Evolutionary conservation across 768 basidiomycete species (phyloP).

Genomic region (Infundibulicybe gibba): DNA sequence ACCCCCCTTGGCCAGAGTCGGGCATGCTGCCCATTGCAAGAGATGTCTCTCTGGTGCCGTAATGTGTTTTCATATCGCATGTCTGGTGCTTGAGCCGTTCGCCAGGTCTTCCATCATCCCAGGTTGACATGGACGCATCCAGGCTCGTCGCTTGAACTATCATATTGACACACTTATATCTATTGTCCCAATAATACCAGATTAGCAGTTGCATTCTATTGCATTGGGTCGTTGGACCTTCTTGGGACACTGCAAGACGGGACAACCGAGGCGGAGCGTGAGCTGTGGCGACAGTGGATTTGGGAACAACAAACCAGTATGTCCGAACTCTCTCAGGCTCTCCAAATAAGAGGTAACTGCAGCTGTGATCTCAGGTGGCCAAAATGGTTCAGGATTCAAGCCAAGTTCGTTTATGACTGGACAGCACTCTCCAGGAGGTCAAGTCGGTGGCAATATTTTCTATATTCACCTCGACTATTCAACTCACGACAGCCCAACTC

Average conservation of each 20-base stretch:
- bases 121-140: conserved; percentile 68
- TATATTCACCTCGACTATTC: background rate
- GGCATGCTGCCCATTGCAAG: conserved; percentile 2
- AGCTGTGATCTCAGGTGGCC: conserved; percentile 37
- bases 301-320: conserved; percentile 79
- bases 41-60: conserved; percentile 4
- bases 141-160: conserved; percentile 37
- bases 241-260: conserved; percentile 49
- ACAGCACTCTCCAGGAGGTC: background rate
- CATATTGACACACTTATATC: conserved; percentile 6
- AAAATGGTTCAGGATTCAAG: conserved; percentile 65
- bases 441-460: conserved; percentile 2
- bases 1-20: conserved; percentile 6
- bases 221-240: conserved; percentile 80
- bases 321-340: background rate
- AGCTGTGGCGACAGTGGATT: conserved; percentile 77
- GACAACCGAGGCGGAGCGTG: conserved; percentile 47
- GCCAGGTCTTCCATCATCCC: conserved; percentile 59
- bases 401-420: conserved; percentile 71
- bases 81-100: background rate
- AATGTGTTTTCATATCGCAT: background rate
- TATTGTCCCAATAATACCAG: conserved; percentile 33
- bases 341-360: background rate
- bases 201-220: conserved; percentile 86
- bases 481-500: conserved; percentile 30